Conservation (phyloP, 2,329 filamentous ascomycete species). For the Coniochaeta prunicola region DNA sequence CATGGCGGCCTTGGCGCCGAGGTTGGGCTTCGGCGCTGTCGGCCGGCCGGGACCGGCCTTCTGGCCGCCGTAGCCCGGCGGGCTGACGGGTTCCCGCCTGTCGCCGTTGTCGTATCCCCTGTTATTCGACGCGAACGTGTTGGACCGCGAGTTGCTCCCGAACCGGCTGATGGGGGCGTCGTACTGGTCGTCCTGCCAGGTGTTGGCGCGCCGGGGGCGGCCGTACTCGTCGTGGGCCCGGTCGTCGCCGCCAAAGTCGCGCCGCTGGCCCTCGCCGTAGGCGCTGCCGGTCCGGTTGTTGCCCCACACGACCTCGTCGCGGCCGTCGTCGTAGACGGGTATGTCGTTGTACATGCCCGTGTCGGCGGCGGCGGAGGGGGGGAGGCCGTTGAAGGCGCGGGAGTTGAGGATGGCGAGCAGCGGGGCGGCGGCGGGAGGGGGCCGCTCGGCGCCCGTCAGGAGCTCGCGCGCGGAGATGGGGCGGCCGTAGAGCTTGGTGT, state of each 20-base stretch:
- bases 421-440: constrained; percentile 75
- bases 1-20: constrained; percentile 50
- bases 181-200: constrained; percentile 72
- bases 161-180: constrained; percentile 44
- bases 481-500: constrained; percentile 89
- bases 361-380: constrained; percentile 28
- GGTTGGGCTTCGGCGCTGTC: constrained; percentile 83
- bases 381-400: constrained; percentile 69
- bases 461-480: constrained; percentile 76
- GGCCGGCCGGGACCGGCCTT: constrained; percentile 64
- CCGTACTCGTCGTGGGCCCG: constrained; percentile 42
- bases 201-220: constrained; percentile 54
- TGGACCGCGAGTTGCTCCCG: constrained; percentile 37
- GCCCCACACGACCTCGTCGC: constrained; percentile 74
- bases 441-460: constrained; percentile 67
- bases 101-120: constrained; percentile 22
- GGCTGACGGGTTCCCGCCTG: neutral
- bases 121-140: constrained; percentile 34
- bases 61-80: constrained; percentile 26
- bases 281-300: constrained; percentile 54
- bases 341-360: constrained; percentile 88
- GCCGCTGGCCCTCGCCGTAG: constrained; percentile 57
- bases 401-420: constrained; percentile 82
- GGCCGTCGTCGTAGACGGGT: constrained; percentile 77
- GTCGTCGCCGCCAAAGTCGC: constrained; percentile 21